Percentiles rank a stretch among this genome's conserved stretches.
These are phyloP conservation scores for Aspergillus fumigatiaffinis DNA, from an alignment of 2,329 filamentous ascomycete species.

Conservation along the genomic window DNA sequence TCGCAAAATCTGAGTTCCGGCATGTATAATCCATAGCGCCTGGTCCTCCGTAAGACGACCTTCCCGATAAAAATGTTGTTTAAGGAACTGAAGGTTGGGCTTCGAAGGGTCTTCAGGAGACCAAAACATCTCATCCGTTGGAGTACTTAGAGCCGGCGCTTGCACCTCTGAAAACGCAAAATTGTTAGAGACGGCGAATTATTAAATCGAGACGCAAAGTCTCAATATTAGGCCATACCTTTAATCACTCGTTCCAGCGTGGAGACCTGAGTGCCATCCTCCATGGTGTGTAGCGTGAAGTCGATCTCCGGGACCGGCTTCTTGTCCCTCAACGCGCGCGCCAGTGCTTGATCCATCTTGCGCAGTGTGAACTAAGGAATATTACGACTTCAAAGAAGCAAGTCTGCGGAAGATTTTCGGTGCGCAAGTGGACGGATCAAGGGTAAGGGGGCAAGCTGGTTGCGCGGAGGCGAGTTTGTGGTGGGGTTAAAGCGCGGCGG, in stretches of 20 bases:
- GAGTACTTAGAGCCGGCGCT: conserved; percentile 88
- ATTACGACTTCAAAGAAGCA: no score
- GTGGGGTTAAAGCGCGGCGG: conserved; percentile 21
- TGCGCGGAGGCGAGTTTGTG: conserved; percentile 13
- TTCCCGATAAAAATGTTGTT: conserved; percentile 98
- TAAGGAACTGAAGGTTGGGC: conserved; percentile 89
- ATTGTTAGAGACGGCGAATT: conserved; percentile 12
- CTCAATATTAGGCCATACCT: conserved; percentile 57
- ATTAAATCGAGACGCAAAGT: not conserved
- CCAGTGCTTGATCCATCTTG: conserved; percentile 52
- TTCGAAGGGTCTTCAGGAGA: conserved; percentile 80
- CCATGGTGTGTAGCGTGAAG: conserved; percentile 97
- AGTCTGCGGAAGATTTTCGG: no score
- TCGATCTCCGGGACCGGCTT: conserved; percentile 96
- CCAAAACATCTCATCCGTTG: conserved; percentile 91
- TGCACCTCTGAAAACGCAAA: conserved; percentile 70
- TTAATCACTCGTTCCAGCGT: conserved; percentile 96
- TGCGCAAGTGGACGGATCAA: not conserved
- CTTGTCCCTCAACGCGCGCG: conserved; percentile 91
- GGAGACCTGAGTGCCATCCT: conserved; percentile 92
- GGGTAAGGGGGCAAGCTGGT: conserved; percentile 1
- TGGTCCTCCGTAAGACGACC: conserved; percentile 96
- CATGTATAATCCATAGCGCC: conserved; percentile 88
- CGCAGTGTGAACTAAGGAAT: conserved; percentile 3
- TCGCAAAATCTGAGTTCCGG: conserved; percentile 81